Evolutionary conservation across 805 yeast species (phyloP).

Genomic region (Yamadazyma laniorum): DNA sequence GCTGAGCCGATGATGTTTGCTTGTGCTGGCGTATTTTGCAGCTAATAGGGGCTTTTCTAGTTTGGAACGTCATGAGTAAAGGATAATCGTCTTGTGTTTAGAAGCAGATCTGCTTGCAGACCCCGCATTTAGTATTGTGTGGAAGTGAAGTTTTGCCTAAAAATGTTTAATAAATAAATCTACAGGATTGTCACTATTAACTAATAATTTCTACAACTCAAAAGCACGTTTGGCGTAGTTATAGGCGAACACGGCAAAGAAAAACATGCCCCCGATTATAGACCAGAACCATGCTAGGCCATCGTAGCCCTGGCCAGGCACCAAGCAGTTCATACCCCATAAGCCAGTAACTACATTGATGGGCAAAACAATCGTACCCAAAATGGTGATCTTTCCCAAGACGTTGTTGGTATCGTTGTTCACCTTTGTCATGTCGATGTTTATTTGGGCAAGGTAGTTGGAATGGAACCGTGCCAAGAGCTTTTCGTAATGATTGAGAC

Average conservation of each 20-base stretch:
- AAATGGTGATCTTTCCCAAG: slow-evolving; percentile 84
- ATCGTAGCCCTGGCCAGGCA: slow-evolving; percentile 76
- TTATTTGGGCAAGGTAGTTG: slow-evolving; percentile 92
- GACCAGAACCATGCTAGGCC: slow-evolving; percentile 44
- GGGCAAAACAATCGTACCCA: slow-evolving; percentile 94
- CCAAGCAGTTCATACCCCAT: slow-evolving; percentile 98
- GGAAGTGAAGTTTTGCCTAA: no score
- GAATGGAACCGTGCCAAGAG: slow-evolving; percentile 92
- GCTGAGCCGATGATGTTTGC: no score
- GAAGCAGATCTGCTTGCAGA: no score
- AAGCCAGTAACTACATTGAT: slow-evolving; percentile 93
- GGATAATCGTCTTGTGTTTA: no score
- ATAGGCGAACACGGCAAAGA: slow-evolving; percentile 38
- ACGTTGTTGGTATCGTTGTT: slow-evolving; percentile 97
- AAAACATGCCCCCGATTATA: slow-evolving; percentile 32
- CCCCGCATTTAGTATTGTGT: no score
- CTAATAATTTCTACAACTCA: slow-evolving; percentile 35
- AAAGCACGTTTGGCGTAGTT: slow-evolving; percentile 40
- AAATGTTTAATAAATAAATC: no score
- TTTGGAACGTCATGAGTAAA: no score
- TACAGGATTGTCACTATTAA: no score
- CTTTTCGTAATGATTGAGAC: slow-evolving; percentile 92
- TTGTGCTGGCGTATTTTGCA: no score
- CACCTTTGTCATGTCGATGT: slow-evolving; percentile 95
- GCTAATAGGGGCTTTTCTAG: no score